Conservation (phyloP, 192 early-diverging fungal genomes). For the Coemansia biformis region DNA sequence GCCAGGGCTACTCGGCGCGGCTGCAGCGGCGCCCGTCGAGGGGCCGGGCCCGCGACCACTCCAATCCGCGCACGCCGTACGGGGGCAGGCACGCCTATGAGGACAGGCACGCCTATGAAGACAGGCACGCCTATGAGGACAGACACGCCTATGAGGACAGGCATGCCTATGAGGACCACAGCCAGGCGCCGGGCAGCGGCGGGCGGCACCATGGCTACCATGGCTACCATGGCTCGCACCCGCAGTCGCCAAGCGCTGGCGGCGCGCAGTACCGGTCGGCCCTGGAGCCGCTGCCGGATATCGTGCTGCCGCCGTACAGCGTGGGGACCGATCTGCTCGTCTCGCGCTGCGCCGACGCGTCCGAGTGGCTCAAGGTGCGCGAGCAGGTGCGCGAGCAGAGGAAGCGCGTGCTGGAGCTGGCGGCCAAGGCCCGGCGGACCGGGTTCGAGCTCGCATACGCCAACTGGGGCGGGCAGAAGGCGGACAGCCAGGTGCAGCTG, state of each 20-base stretch:
- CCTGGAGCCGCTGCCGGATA: slow-evolving; percentile 6
- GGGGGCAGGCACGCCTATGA: not conserved
- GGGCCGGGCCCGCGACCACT: slow-evolving; percentile 12
- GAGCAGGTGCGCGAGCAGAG: slow-evolving; percentile 29
- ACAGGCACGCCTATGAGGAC: too few species aligned
- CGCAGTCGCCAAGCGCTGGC: slow-evolving; percentile 20
- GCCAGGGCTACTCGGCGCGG: slow-evolving; percentile 23
- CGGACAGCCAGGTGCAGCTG: slow-evolving; percentile 38
- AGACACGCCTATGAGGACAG: not conserved
- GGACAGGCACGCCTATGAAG: slow-evolving; percentile 1
- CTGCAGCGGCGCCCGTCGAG: slow-evolving; percentile 18
- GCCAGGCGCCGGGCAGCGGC: slow-evolving; percentile 17
- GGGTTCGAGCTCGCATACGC: slow-evolving; percentile 36
- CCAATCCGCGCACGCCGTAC: slow-evolving; percentile 15
- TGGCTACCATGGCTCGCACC: slow-evolving; percentile 17
- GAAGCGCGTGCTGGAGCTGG: slow-evolving; percentile 26
- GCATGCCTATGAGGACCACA: slow-evolving; percentile 10
- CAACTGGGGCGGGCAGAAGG: slow-evolving; percentile 29
- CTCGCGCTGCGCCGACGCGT: slow-evolving; percentile 17
- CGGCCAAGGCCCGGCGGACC: slow-evolving; percentile 17
- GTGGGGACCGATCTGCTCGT: slow-evolving; percentile 37
- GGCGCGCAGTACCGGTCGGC: not conserved
- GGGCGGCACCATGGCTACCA: slow-evolving; percentile 11
- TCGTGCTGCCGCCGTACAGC: slow-evolving; percentile 7
- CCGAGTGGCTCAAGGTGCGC: slow-evolving; percentile 32